Evolutionary conservation across 148 eudicot species (phyloP).

Genomic region (Amaranthus palmeri): DNA sequence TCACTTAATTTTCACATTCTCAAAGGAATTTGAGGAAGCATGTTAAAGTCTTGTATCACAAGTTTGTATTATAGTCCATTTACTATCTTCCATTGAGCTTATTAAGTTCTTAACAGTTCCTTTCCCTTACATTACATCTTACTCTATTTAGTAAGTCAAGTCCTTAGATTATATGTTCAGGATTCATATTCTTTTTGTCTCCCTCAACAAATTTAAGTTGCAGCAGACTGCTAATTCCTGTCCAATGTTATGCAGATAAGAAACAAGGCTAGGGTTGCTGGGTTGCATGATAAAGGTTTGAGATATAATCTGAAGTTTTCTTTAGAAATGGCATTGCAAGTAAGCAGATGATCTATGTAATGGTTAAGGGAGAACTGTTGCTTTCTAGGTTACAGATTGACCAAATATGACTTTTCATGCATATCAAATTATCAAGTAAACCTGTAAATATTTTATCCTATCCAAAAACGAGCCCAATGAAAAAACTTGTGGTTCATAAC

Average conservation of each 20-base stretch:
- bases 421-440: too few species aligned
- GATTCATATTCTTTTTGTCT: background rate
- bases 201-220: background rate
- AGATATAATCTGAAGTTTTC: background rate
- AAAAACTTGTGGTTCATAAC: too few species aligned
- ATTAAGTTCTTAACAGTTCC: too few species aligned
- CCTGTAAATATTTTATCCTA: too few species aligned
- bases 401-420: too few species aligned
- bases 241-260: conserved; percentile 43
- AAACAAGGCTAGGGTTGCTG: conserved; percentile 54
- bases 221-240: conserved; percentile 9
- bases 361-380: too few species aligned
- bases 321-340: background rate
- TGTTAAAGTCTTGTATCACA: background rate
- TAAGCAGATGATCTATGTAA: too few species aligned
- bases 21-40: background rate
- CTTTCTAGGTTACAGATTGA: too few species aligned
- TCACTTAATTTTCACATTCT: too few species aligned
- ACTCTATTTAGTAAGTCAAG: background rate
- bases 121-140: too few species aligned
- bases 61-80: background rate
- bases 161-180: background rate
- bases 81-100: too few species aligned
- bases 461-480: too few species aligned
- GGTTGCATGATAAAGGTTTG: conserved; percentile 86